Percentiles rank a stretch among this genome's conserved stretches.
Evolutionary conservation across 345 rosid genomes (phyloP).

Genomic region (Hirschfeldia incana): DNA sequence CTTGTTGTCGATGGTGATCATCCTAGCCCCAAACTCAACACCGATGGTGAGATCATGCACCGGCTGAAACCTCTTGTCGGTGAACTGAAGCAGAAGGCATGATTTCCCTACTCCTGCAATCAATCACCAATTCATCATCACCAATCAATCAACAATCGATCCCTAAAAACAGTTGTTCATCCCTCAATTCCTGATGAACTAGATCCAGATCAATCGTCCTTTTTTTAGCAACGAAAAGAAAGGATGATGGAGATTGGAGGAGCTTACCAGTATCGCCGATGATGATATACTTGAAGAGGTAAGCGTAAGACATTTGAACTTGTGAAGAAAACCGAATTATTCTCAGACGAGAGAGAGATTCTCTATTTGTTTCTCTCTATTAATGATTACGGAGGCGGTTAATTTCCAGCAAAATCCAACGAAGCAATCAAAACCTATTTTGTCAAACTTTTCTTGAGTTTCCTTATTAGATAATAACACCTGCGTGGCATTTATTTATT

Average conservation of each 20-base stretch:
- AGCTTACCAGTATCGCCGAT: slow-evolving; percentile 87
- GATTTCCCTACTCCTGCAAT: slow-evolving; percentile 90
- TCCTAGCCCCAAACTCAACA: slow-evolving; percentile 94
- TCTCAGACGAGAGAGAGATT: not conserved
- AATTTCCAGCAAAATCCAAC: slow-evolving; percentile 37
- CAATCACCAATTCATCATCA: not conserved
- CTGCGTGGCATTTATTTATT: not conserved
- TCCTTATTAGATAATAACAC: not conserved
- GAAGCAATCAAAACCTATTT: slow-evolving; percentile 32
- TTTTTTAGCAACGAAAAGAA: not conserved
- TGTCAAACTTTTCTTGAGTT: not conserved
- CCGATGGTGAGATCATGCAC: slow-evolving; percentile 97
- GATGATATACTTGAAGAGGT: slow-evolving; percentile 96
- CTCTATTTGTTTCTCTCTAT: not conserved
- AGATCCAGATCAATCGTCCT: not conserved
- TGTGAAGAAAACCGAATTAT: not conserved
- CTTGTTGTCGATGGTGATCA: slow-evolving; percentile 91
- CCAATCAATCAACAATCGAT: not conserved
- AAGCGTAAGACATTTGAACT: slow-evolving; percentile 68
- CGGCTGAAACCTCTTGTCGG: slow-evolving; percentile 97
- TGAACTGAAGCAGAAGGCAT: slow-evolving; percentile 93
- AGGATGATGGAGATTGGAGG: too few relatives aligned
- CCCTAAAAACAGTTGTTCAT: not conserved
- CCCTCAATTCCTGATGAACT: not conserved
- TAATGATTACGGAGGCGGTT: slow-evolving; percentile 29